Base-by-base conservation (phyloP, 768 basidiomycete genomes). In the Russula foetens region DNA sequence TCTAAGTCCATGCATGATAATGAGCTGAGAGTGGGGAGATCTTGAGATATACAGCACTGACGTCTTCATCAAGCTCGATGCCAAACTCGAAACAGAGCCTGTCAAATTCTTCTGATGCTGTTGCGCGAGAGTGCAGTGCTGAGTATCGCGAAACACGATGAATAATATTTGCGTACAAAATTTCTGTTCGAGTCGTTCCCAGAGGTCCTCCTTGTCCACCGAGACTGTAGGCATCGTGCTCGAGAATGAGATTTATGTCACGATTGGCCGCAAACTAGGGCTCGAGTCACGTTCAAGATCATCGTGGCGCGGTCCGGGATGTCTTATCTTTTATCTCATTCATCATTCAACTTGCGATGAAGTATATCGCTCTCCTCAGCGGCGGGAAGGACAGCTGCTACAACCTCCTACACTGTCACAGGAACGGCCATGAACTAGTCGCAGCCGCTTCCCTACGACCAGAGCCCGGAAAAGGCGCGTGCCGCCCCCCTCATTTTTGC, bases 311-410 rank as follows among this genome's bases (percentile, higher is more conserved):
- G 58, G 58, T 26, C 50, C 58, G 57, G 57, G 39, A n/a, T 57
- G 39, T 49, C 38, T 35, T 26, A 19, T 48, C 21, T 56, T 44
- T 45, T 52, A n/a, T n/a, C n/a, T 35, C 35, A 33, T 35, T 35
- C 35, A 35, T 35, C 35, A n/a, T n/a, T n/a, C n/a, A n/a, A n/a
- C 45, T 59, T 26, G 8, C 23, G 50, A 95, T 96, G 92, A 92
- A 93, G 75, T 92, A 92, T 72, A 84, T 98, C 69, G 96, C 88
- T 2, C 76, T 99, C 59, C 84, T 99, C 63, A 98, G 95, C 60
- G 97, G 97, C 41, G 97, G 97, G 31, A 99, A 99, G 74, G 97
- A 99, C 74, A 92, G 90, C 71, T 94, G 92, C 77, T 98, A 86
- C 80, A 98, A 96, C 69, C 83, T 98, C 45, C 73, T 92, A 12